phyloP scores from a whole-genome alignment of 2,329 filamentous ascomycete genomes.

The Plenodomus lindquistii region DNA sequence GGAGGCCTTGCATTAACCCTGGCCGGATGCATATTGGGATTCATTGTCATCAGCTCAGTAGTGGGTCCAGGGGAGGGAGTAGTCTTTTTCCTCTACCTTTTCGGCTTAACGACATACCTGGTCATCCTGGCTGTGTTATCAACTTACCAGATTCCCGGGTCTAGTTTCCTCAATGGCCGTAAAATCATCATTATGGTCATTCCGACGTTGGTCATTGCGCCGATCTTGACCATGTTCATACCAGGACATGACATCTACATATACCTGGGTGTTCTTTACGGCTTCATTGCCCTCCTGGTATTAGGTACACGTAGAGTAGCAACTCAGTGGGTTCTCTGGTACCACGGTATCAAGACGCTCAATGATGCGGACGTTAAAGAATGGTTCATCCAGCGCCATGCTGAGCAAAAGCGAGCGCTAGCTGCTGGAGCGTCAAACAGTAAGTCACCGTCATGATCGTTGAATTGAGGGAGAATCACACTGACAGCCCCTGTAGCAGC shows the following conservation, averaged over 20 bases:
- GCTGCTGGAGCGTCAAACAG: conserved; percentile 4
- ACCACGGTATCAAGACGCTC: conserved; percentile 54
- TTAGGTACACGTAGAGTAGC: conserved; percentile 58
- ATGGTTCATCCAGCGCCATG: conserved; percentile 51
- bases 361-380: conserved; percentile 55
- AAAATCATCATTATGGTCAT: conserved; percentile 60
- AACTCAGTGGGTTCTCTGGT: conserved; percentile 64
- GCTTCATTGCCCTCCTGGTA: conserved; percentile 57
- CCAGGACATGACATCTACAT: conserved; percentile 58
- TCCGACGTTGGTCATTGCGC: conserved; percentile 61
- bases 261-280: conserved; percentile 59
- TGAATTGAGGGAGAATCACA: background rate
- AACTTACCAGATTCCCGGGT: conserved; percentile 55
- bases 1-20: conserved; percentile 57
- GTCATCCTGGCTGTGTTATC: conserved; percentile 57
- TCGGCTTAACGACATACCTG: conserved; percentile 62
- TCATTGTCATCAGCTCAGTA: conserved; percentile 55
- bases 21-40: conserved; percentile 56
- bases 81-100: conserved; percentile 63
- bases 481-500: conserved; percentile 17
- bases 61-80: conserved; percentile 52
- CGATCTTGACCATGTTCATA: conserved; percentile 59
- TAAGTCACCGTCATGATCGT: conserved; percentile 9
- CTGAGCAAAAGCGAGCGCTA: conserved; percentile 14
- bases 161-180: conserved; percentile 61